Percentiles rank a stretch among this genome's conserved stretches.
Conservation (phyloP, 1,139 yeast species). For the Magnusiomyces fungicola region DNA sequence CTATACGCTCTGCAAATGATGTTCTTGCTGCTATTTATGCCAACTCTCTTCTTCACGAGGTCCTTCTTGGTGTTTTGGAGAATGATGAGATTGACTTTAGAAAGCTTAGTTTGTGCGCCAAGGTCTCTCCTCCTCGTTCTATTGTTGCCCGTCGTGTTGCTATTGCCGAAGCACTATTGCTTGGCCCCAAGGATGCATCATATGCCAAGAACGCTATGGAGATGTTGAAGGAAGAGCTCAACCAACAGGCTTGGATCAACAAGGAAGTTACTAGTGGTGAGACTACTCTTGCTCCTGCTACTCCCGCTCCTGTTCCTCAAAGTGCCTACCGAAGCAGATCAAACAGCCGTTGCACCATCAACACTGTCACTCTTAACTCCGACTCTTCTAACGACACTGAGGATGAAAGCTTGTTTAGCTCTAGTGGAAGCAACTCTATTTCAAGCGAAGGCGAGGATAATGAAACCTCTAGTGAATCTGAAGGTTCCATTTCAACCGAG, state of each 20-base stretch:
- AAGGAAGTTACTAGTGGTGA: conserved; percentile 6
- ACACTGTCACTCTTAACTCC: neutral
- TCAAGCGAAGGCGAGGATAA: no score
- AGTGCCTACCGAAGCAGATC: neutral
- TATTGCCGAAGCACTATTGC: conserved; percentile 27
- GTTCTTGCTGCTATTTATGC: conserved; percentile 30
- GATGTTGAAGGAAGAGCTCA: conserved; percentile 19
- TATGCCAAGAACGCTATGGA: conserved; percentile 21
- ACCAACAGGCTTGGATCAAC: conserved; percentile 14
- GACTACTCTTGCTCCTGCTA: neutral
- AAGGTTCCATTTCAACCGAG: neutral
- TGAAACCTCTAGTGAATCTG: neutral
- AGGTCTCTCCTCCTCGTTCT: conserved; percentile 28
- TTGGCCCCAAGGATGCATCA: conserved; percentile 24
- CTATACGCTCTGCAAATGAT: conserved; percentile 28
- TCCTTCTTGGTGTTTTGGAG: conserved; percentile 22
- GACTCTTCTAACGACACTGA: conserved; percentile 5
- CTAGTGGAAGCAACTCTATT: no score
- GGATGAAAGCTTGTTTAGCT: conserved; percentile 14
- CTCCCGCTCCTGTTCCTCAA: neutral
- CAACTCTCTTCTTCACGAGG: conserved; percentile 23
- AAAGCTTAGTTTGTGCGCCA: conserved; percentile 21
- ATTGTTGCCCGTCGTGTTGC: conserved; percentile 28
- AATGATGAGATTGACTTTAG: conserved; percentile 17
- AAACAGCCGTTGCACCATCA: conserved; percentile 1